Conservation (phyloP, 2,329 filamentous ascomycete species). For the Emericellopsis cladophorae region DNA sequence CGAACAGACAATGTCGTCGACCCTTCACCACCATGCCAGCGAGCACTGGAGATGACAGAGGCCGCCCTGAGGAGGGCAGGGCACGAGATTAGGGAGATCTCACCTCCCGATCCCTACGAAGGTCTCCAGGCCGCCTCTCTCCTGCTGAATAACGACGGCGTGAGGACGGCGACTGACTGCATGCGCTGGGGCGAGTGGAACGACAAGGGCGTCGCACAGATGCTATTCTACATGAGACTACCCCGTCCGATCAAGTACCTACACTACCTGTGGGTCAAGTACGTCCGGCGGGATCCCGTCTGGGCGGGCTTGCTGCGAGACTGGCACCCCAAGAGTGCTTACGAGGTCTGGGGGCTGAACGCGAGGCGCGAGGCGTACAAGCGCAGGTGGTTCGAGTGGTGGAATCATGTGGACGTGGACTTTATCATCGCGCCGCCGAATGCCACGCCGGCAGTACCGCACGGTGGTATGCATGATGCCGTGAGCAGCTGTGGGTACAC, state of each 20-base stretch:
- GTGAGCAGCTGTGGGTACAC: conserved; percentile 85
- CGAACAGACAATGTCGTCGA: conserved; percentile 73
- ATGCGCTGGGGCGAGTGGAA: conserved; percentile 68
- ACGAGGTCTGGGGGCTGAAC: conserved; percentile 75
- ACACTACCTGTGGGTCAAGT: conserved; percentile 85
- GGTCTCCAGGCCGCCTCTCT: conserved; percentile 66
- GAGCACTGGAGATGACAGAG: conserved; percentile 61
- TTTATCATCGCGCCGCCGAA: conserved; percentile 77
- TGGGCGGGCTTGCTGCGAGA: conserved; percentile 68
- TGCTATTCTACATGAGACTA: conserved; percentile 61
- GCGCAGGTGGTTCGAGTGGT: conserved; percentile 72
- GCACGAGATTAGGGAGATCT: conserved; percentile 56
- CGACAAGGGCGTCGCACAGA: conserved; percentile 64
- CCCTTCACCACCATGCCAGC: conserved; percentile 70
- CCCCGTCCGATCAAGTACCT: conserved; percentile 65
- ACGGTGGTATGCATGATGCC: conserved; percentile 75
- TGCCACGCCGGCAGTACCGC: conserved; percentile 78
- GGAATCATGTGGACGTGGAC: conserved; percentile 61
- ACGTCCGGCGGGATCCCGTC: conserved; percentile 59
- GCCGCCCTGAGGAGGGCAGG: conserved; percentile 56
- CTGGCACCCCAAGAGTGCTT: conserved; percentile 62
- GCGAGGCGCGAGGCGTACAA: conserved; percentile 67
- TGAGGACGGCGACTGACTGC: conserved; percentile 64
- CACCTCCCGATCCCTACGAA: conserved; percentile 59
- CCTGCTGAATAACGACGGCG: conserved; percentile 76